phyloP scores from a whole-genome alignment of 176 grass and related monocot genomes.

The Elymus sibiricus region DNA sequence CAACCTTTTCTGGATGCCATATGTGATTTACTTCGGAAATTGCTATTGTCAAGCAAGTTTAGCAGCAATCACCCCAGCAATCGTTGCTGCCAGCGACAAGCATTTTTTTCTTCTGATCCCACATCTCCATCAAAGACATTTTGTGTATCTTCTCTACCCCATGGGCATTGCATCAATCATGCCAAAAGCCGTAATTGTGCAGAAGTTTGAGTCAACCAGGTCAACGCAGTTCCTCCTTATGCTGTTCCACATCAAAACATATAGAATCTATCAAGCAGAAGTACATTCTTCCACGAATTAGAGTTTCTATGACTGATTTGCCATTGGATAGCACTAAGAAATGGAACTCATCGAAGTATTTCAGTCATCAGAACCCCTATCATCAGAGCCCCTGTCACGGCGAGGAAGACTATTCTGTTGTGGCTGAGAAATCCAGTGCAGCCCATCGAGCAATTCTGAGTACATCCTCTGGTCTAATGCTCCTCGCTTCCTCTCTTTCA shows the following conservation, averaged over 20 bases:
- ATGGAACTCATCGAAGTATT: conserved; percentile 3
- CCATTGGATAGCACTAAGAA: not conserved
- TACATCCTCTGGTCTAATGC: conserved; percentile 64
- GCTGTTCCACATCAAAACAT: too few species aligned
- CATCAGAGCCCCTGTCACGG: conserved; percentile 19
- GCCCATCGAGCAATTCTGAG: conserved; percentile 71
- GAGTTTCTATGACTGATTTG: not conserved
- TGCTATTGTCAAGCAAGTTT: not conserved
- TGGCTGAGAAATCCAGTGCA: conserved; percentile 91
- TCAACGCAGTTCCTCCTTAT: too few species aligned
- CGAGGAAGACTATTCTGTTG: conserved; percentile 16
- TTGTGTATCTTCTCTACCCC: not conserved
- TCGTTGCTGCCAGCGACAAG: not conserved
- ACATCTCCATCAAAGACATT: not conserved
- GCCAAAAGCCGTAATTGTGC: not conserved
- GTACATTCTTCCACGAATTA: too few species aligned
- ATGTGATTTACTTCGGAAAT: conserved; percentile 2
- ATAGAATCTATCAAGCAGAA: too few species aligned
- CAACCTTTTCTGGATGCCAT: not conserved
- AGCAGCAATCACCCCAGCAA: not conserved
- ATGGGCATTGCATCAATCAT: not conserved
- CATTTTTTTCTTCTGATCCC: conserved; percentile 2
- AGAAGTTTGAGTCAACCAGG: not conserved
- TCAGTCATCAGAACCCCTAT: conserved; percentile 29
- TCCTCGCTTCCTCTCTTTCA: conserved; percentile 51